Evolutionary conservation across 2,329 filamentous ascomycete genomes (phyloP), one percentile per base, ranked within the genome.

Genomic region (Laburnicola sp.): DNA sequence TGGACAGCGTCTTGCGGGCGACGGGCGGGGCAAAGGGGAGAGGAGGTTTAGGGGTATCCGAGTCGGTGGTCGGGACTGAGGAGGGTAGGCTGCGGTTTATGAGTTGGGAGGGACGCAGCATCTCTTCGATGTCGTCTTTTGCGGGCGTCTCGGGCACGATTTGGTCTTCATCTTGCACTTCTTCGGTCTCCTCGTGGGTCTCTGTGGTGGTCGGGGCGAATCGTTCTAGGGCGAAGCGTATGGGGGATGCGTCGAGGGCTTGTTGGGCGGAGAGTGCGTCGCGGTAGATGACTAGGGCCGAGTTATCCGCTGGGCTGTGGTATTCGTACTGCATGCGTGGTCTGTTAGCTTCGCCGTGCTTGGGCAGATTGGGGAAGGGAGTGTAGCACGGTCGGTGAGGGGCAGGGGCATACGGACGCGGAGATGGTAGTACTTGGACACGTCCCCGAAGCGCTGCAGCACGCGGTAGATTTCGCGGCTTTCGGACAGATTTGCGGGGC

Each of bases 381-480:
- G 35, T 26, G 16, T 9, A 26, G 40, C 16, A 36, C 28, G 23
- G 16, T 26, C 40, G 22, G 21, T 22, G 30, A 27, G 27, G 22
- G 32, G 22, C 25, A 22, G 26, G 39, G 26, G 41, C 11, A 21
- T 22, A 60, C 66, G 10, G 48, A 75, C 74, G 45, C 68, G 72
- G 36, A 80, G 69, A 56, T 72, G 73, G 56, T 75, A 75, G 68
- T 74, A 81, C 56, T 75, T 74, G 55, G 74, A 74, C 38, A 82
- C 69, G 44, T 79, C 76, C 34, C 79, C 79, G 55, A 78, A 81
- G 45, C 73, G 70, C 54, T 78, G 74, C 47, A 80, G 63, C 45
- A 80, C 64, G 32, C 75, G 73, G 36, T 79, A 64, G 35, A 82
- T 74, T 57, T 79, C 74, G 39, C 78, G 73, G 48, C 76, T 78